Percentiles rank a stretch among this genome's conserved stretches.
phyloP scores from a whole-genome alignment of 805 yeast species.

The Deakozyma indianensis region DNA sequence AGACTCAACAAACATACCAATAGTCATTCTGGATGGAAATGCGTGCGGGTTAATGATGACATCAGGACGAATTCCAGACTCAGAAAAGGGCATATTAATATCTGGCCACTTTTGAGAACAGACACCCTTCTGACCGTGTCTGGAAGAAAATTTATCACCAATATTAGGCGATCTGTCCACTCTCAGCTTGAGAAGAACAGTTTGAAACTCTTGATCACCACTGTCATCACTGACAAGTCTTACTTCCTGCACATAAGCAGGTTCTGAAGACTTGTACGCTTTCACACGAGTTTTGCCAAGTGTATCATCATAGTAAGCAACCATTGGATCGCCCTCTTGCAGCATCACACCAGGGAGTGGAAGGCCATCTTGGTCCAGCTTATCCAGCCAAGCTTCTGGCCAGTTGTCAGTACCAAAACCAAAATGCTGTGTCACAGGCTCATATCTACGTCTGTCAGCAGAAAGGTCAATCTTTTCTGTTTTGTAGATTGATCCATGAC shows the following conservation, averaged over 20 bases:
- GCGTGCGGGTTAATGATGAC: constrained; percentile 97
- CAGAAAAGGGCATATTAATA: constrained; percentile 92
- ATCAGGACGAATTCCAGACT: constrained; percentile 94
- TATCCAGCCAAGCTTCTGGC: constrained; percentile 84
- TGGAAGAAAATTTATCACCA: constrained; percentile 94
- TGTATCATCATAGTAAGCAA: constrained; percentile 84
- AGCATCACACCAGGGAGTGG: constrained; percentile 80
- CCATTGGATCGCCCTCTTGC: constrained; percentile 91
- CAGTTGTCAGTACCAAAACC: constrained; percentile 90
- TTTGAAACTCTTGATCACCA: constrained; percentile 67
- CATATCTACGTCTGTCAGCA: constrained; percentile 70
- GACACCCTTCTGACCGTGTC: constrained; percentile 98
- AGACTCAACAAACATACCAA: constrained; percentile 98
- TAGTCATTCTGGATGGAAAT: constrained; percentile 99
- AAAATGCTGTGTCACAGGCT: constrained; percentile 85
- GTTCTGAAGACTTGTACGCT: constrained; percentile 86
- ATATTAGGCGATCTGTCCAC: constrained; percentile 84
- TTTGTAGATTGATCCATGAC: constrained; percentile 92
- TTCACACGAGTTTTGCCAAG: constrained; percentile 81
- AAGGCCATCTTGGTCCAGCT: constrained; percentile 82
- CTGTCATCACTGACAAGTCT: constrained; percentile 77
- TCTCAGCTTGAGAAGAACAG: constrained; percentile 76
- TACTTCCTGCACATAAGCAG: constrained; percentile 92
- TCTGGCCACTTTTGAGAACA: constrained; percentile 98
- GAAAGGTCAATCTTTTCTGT: constrained; percentile 82